These are phyloP conservation scores for Onygenales sp. DNA, from an alignment of 2,329 filamentous ascomycete species.

Conservation along the genomic window DNA sequence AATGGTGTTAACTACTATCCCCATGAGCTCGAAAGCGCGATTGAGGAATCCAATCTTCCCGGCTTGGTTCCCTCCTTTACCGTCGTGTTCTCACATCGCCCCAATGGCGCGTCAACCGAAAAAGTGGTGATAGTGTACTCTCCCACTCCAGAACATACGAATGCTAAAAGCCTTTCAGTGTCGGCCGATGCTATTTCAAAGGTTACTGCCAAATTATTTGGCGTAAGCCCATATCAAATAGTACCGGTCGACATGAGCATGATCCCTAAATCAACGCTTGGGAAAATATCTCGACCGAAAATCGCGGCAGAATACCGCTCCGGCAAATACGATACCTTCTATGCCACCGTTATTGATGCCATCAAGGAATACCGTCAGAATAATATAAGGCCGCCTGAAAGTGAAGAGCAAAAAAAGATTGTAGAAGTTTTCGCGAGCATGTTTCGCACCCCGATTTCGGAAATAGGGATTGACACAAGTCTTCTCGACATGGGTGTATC, in stretches of 20 bases:
- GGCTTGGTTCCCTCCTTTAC: constrained; percentile 19
- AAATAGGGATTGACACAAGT: constrained; percentile 15
- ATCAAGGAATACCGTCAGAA: constrained; percentile 7
- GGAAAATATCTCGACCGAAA: constrained; percentile 34
- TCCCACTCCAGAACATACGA: constrained; percentile 18
- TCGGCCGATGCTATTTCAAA: constrained; percentile 15
- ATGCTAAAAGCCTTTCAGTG: constrained; percentile 14
- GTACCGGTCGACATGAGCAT: constrained; percentile 17
- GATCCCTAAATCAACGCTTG: constrained; percentile 30
- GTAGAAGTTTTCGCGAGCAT: neutral
- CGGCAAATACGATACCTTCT: constrained; percentile 18
- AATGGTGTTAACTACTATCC: constrained; percentile 39
- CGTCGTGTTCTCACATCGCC: constrained; percentile 32
- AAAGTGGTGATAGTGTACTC: constrained; percentile 31
- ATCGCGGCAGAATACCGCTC: constrained; percentile 19
- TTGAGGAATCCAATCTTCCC: constrained; percentile 26
- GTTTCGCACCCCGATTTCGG: neutral
- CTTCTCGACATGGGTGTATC: constrained; percentile 27
- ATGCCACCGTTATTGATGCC: constrained; percentile 5
- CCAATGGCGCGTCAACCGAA: constrained; percentile 26
- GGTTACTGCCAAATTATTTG: constrained; percentile 5
- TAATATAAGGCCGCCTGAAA: neutral
- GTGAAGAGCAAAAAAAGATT: neutral
- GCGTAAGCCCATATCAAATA: constrained; percentile 16
- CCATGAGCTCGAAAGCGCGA: constrained; percentile 27